phyloP scores from a whole-genome alignment of 148 eudicot genomes.

The Talinum fruticosum region DNA sequence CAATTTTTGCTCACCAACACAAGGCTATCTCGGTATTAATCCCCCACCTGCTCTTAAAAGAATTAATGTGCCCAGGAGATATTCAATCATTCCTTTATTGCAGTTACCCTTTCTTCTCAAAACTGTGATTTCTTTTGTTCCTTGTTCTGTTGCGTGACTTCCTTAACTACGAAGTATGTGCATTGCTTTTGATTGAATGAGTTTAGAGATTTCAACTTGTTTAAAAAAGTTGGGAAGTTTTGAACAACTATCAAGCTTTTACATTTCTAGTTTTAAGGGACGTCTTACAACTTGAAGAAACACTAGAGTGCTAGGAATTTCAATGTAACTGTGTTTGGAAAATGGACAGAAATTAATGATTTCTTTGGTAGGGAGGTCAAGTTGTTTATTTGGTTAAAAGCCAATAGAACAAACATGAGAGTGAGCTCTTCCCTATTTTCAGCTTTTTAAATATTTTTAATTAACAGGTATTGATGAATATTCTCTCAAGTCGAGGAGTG shows the following conservation, averaged over 20 bases:
- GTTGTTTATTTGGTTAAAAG: not conserved
- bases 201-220: too few species aligned
- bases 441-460: not conserved
- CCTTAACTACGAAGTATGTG: too few species aligned
- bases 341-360: not conserved
- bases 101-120: too few species aligned
- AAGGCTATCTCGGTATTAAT: constrained; percentile 67
- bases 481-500: constrained; percentile 77
- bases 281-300: not conserved
- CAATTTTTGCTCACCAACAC: constrained; percentile 74
- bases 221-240: too few species aligned
- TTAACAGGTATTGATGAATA: constrained; percentile 79
- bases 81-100: too few species aligned
- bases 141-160: too few species aligned
- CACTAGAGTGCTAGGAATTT: not conserved
- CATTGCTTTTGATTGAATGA: too few species aligned
- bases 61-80: too few species aligned
- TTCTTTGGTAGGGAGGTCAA: not conserved
- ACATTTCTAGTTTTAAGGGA: not conserved
- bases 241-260: not conserved
- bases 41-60: not conserved
- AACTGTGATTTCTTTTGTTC: too few species aligned
- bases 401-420: not conserved
- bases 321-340: not conserved
- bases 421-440: not conserved